Evolutionary conservation across 352 stramenopile genomes (phyloP).

Genomic region (Phytopythium litorale): DNA sequence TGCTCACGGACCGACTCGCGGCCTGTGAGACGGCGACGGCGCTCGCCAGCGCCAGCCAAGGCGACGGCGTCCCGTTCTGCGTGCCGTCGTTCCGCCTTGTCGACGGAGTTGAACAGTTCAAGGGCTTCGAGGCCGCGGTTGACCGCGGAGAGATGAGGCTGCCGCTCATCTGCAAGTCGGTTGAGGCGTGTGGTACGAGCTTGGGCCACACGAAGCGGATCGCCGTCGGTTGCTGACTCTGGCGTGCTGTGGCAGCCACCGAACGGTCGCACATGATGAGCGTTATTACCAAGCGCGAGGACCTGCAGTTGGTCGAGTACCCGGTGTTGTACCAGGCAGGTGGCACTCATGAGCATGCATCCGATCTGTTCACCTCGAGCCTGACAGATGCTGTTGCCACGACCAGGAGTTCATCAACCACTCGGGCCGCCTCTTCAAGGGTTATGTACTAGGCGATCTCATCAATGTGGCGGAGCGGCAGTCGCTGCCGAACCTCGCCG

Average conservation of each 20-base stretch:
- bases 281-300: conserved; percentile 61
- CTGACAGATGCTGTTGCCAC: background rate
- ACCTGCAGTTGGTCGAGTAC: conserved; percentile 53
- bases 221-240: conserved; percentile 1
- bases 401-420: conserved; percentile 81
- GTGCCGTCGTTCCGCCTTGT: conserved; percentile 54
- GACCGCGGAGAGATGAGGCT: conserved; percentile 36
- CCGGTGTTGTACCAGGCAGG: conserved; percentile 67
- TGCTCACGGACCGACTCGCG: conserved; percentile 65
- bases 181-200: conserved; percentile 74
- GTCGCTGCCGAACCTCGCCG: conserved; percentile 69
- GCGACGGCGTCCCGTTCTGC: conserved; percentile 23
- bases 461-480: conserved; percentile 74
- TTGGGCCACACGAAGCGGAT: background rate
- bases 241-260: conserved; percentile 35
- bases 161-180: conserved; percentile 80
- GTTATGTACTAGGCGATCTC: conserved; percentile 72
- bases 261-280: conserved; percentile 83
- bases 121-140: conserved; percentile 30
- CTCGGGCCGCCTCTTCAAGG: conserved; percentile 73
- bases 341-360: conserved; percentile 1
- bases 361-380: background rate
- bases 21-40: conserved; percentile 49
- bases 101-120: conserved; percentile 30
- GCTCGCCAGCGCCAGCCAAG: conserved; percentile 11